Evolutionary conservation across 805 yeast genomes (phyloP).

Genomic region (Brettanomyces naardenensis): DNA sequence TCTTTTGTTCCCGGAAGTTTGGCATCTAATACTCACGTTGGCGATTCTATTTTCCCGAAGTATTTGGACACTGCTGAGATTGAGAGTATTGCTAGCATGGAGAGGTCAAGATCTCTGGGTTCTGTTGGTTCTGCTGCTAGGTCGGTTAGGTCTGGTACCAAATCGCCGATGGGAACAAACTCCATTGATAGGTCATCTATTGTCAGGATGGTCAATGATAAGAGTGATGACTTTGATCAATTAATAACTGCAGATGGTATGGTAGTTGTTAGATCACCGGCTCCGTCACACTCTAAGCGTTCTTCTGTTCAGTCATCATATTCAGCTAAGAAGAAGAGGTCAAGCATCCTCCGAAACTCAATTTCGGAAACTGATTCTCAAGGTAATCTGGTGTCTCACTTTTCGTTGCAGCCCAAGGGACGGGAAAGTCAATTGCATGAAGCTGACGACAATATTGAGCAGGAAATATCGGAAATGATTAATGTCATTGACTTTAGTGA

Average conservation of each 20-base stretch:
- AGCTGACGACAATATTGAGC: conserved; percentile 6
- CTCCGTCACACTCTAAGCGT: background rate
- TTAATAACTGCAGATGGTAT: conserved; percentile 32
- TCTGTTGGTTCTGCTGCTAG: conserved; percentile 31
- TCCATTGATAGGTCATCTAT: conserved; percentile 11
- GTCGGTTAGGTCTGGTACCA: background rate
- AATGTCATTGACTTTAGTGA: conserved; percentile 23
- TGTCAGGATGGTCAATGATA: conserved; percentile 16
- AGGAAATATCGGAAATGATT: conserved; percentile 22
- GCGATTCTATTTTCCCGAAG: conserved; percentile 67
- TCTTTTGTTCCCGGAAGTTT: no score
- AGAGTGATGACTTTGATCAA: conserved; percentile 12
- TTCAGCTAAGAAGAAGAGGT: no score
- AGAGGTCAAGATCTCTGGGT: conserved; percentile 53
- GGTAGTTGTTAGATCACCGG: conserved; percentile 31
- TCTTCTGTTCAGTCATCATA: no score
- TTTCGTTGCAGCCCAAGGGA: background rate
- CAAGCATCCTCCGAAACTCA: no score
- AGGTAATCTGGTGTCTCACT: no score
- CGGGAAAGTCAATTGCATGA: background rate
- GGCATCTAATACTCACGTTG: conserved; percentile 28
- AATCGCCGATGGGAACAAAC: background rate
- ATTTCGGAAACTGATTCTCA: no score
- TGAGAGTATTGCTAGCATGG: conserved; percentile 65
- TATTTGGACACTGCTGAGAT: conserved; percentile 59